Base-by-base conservation (phyloP, 495 filamentous ascomycete species). In the Daldinia caldariorum region DNA sequence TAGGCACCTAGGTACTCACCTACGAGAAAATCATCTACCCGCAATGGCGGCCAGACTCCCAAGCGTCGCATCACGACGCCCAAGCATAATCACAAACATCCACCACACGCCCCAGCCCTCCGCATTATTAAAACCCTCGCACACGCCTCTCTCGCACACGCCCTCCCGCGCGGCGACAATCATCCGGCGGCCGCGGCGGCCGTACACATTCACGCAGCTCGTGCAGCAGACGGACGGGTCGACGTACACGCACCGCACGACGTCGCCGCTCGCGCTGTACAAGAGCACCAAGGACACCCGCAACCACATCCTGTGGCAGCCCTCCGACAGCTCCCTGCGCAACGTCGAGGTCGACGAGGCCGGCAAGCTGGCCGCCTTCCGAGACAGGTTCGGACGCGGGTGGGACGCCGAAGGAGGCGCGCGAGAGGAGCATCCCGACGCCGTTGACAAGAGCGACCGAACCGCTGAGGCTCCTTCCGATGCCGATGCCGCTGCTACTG, bases 311-410 rank as follows among this genome's bases (percentile, higher is more conserved):
- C 79, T 97, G 32, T 99, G 95, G 95, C 95, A 98, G 77, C 96
- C 95, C 2, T 87, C 83, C 38, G 86, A 88, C 64, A 87, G 88
- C 76, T 89, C 89, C 60, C 80, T 99, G 77, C 81, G 89, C 75
- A 96, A 94, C 74, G 85, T 97, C 60, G 96, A 98, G 79, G 89
- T 94, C 66, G 95, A 99, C 76, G 95, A 98, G 88, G 96, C 95
- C 22, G 95, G 95, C 31, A 89, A 91, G 74, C 79, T 99, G 72
- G 89, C 88, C 56, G 91, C 92, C 38, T 99, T 99, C 84, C 83
- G 95, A 58, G 84, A 85, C 66, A 86, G 89, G 62, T 99, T 93
- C 83, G 95, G 95, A 29, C 81, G 92, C 22, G 88, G 88, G 22
- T 99, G 89, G 84, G 95, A 98, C 84, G 83, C 84, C 22, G 86